Evolutionary conservation across 108 stramenopile genomes (phyloP), one percentile per base, ranked within the genome.

Genomic region (Nannochloropsis gaditana): DNA sequence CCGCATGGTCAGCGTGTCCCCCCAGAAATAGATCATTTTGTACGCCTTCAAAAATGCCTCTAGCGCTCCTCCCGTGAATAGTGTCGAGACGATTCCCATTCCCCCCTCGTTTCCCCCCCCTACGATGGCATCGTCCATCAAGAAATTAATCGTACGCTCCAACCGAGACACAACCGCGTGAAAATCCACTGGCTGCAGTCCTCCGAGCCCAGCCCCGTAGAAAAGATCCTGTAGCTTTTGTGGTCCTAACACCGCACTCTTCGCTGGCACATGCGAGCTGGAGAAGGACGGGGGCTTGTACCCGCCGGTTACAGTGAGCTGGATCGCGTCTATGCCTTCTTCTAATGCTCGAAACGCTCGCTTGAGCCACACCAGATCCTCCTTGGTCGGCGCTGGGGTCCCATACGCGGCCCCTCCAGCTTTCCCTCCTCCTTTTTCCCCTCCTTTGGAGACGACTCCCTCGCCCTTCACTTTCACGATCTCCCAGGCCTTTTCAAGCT

Each of bases 351-450:
- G 84, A 82, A 97, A 92, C 9, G 94, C 88, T 41, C 93, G 85
- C 85, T 96, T 96, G 21, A 97, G 88, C 21, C 89, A 79, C 17
- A 94, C 79, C 84, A 95, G 86, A 84, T 95, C 93, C 17, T 94
- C 94, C 79, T 83, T 85, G 80, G 88, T 87, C 17, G 92, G 59
- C 81, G 82, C 80, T 44, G 79, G 79, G 4, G 42, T 5, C 44
- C 80, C 85, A 9, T 5, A 41, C 31, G 47, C 43, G 80, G 45
- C 21, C 41, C 21, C 83, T 83, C 83, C 43, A 9, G 15, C 83
- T 9, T 3, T 6, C 41, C 9, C 86, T 43, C 83, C 83, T 82
- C 44, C 83, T 1, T 3, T 6, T 17, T 5, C 86, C 43, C 83
- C 83, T 82, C 44, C 86, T 82, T 82, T 86, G 82, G 15, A 44